Evolutionary conservation across 2,329 filamentous ascomycete genomes (phyloP), one percentile per base, ranked within the genome.

Genomic region (Fusarium graminum): DNA sequence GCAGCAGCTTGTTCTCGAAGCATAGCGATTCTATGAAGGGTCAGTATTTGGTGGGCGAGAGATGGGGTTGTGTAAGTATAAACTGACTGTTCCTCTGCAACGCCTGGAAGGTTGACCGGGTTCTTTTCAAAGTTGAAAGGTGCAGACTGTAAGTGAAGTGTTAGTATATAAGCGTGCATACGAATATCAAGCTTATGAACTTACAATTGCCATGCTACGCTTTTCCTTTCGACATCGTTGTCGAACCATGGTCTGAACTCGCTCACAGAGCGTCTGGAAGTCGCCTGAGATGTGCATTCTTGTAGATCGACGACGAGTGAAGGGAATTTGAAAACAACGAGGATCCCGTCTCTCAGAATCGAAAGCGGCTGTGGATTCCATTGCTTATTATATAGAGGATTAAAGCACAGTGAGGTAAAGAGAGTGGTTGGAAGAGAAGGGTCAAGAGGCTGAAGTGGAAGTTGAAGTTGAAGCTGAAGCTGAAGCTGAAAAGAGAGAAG

Each of bases 51-150:
- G 9, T 26, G 4, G 4, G 30, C 3, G 28, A 40, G 22, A 45
- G 17, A 17, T 36, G 26, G 29, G 14, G 7, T 52, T 26, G 41
- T 29, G 29, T 14, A 41, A n/a, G 29, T 29, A 40, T 39, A 38
- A 7, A 79, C 85, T 75, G 81, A 88, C 86, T 89, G 85, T 68
- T 88, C 84, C 65, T 86, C 80, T 43, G 83, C 84, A 40, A 88
- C 78, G 38, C 86, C 86, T 4, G 85, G 85, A 14, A 88, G 76
- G 41, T 76, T 76, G 39, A 83, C 78, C n/a, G 80, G 76, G 71
- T 86, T 84, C 58, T 81, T 82, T 72, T 84, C 83, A 71, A 88
- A 84, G 73, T 88, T 80, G 75, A 86, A 89, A 0, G 86, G 86
- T 11, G 82, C 81, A 47, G 85, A 88, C 86, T 88, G 60, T n/a